Base-by-base conservation (phyloP, 179 eudicot species). In the Camellia oleifera region DNA sequence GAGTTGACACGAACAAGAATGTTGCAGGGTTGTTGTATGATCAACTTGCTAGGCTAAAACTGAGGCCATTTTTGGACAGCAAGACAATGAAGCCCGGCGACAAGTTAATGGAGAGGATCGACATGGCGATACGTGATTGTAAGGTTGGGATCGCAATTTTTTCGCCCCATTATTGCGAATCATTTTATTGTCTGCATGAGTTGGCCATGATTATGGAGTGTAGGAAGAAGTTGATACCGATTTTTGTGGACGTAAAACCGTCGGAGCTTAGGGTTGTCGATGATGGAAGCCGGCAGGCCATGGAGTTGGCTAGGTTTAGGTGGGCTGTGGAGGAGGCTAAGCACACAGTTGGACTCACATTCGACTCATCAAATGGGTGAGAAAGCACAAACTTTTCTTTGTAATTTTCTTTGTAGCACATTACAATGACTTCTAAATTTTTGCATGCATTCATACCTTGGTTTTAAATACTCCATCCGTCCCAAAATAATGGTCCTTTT, bases 11-110 rank as follows among this genome's bases (percentile, higher is more conserved):
- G 8, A 93, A 91, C 74, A 79, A 78, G 62, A 90, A 88, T 7
- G 87, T 94, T 0, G 88, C 94, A 1, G 92, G 92, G 23, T 76
- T 94, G 64, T 79, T 94, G 5, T 86, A 84, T 62, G 81, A 92
- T 32, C 87, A 86, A 13, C 80, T 94, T 0, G 50, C 73, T 0
- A 42, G 81, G 13, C 79, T 86, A 0, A 81, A 87, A 44, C 57
- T 88, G 10, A 66, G 81, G 45, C 89, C 98, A 8, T 94, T 94
- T 58, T 80, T 92, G 77, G 98, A 94, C 79, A 89, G 86, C 89
- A 92, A 91, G 83, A 87, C 76, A 65, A 91, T 92, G 97, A 82
- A 84, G 64, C 94, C 97, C 0, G 98, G 98, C 2, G 97, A 94
- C 80, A 75, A 56, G 44, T 68, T 94, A 73, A 87, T 84, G 42